phyloP scores from a whole-genome alignment of 495 filamentous ascomycete species.

The Daldinia decipiens region DNA sequence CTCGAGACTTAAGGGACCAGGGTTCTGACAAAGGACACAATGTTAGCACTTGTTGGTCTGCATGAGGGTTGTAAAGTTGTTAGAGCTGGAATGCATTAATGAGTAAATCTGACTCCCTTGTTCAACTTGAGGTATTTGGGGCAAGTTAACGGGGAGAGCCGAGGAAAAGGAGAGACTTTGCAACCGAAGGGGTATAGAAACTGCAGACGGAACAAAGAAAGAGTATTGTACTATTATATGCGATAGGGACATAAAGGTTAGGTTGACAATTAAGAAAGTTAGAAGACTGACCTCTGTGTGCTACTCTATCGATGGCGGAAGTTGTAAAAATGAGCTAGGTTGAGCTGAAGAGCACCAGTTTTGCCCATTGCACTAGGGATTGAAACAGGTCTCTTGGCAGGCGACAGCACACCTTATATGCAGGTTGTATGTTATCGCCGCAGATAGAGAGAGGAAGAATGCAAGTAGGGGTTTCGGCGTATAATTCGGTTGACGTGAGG shows the following conservation, averaged over 20 bases:
- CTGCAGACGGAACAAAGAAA: slow-evolving; percentile 22
- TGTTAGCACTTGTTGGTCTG: slow-evolving; percentile 8
- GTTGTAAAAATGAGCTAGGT: slow-evolving; percentile 27
- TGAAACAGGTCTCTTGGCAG: slow-evolving; percentile 8
- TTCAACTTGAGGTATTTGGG: slow-evolving; percentile 3
- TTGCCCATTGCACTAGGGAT: slow-evolving; percentile 40
- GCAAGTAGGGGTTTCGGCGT: not conserved
- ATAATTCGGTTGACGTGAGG: not conserved
- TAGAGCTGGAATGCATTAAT: not conserved
- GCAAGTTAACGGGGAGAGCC: not conserved
- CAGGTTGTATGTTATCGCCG: slow-evolving; percentile 10
- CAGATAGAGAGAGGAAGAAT: not conserved
- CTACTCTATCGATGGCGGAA: slow-evolving; percentile 40
- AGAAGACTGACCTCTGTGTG: slow-evolving; percentile 19
- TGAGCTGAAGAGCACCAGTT: slow-evolving; percentile 38
- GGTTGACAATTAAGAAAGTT: not conserved
- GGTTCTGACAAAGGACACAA: slow-evolving; percentile 12
- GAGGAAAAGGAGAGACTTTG: not conserved
- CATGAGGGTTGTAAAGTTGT: not conserved
- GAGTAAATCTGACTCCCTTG: slow-evolving; percentile 4
- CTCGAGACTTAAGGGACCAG: not conserved
- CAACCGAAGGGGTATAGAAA: not conserved
- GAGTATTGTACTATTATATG: not conserved
- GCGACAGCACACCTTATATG: slow-evolving; percentile 9
- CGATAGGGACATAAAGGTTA: not conserved